Evolutionary conservation across 306 rosid genomes (phyloP), one percentile per base, ranked within the genome.

Genomic region (Ormosia semicastrata): DNA sequence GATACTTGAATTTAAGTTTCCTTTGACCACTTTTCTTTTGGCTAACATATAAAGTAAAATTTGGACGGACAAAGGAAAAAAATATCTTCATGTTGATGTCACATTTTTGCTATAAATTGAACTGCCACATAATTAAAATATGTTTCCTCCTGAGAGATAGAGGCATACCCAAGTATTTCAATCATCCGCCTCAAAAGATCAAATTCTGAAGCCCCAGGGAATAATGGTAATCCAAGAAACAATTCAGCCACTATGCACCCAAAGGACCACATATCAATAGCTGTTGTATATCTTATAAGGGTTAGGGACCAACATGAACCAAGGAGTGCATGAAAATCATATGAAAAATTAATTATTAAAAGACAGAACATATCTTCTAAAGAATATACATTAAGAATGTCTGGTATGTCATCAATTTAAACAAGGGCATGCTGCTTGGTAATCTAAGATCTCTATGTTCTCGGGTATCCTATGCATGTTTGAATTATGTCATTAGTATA

Each of bases 251-350:
- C 97, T 79, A 96, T 96, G 91, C 99, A 96, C 81, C 99, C 99
- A 87, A 96, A 96, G 87, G 99, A 96, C 99, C 99, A 96, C 99
- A 96, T 96, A 86, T 96, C 99, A 60, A 96, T 96, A 63, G 97
- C 96, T n/a, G 99, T 92, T 41, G 94, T 87, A 86, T 96, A 96
- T 87, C 99, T 96, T 75, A 24, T 39, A 80, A 54, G 47, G 79
- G 89, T 89, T 84, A 92, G 89, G 98, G 86, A 77, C 84, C 50
- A 79, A 73, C 29, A 17, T 56, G 67, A 74, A 67, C 78, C 73
- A 49, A 43, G 37, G 9, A 37, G 24, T 69, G 41, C 40, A 70
- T 47, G 65, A 78, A 63, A 71, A 63, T 24, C 53, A 53, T 81
- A 70, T 18, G 70, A 76, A 53, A 37, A 81, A 66, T 18, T 10